phyloP scores from a whole-genome alignment of 345 rosid genomes.

The Orychophragmus violaceus region DNA sequence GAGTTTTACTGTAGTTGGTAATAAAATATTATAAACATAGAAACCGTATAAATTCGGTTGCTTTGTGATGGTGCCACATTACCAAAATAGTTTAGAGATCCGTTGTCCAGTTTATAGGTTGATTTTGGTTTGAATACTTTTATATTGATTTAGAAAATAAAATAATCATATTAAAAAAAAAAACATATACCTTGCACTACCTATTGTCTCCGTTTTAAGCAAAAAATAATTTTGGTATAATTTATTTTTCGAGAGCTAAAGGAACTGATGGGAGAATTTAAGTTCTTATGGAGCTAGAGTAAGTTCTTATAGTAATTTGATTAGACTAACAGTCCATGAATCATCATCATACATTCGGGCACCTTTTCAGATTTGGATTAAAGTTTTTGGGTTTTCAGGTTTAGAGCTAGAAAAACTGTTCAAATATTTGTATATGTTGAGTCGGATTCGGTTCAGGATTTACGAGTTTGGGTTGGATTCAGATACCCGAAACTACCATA shows the following conservation, averaged over 20 bases:
- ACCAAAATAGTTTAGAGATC: neutral
- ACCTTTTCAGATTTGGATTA: too few relatives aligned
- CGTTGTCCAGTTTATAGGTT: conserved; percentile 1
- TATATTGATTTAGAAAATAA: neutral
- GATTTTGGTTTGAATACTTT: conserved; percentile 13
- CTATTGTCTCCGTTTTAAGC: neutral
- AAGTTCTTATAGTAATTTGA: neutral
- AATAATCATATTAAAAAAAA: neutral
- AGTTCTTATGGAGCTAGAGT: neutral
- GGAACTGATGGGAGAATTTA: neutral
- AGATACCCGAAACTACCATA: too few relatives aligned
- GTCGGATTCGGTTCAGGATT: too few relatives aligned
- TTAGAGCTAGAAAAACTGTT: too few relatives aligned
- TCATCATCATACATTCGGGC: too few relatives aligned
- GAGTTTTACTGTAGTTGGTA: too few relatives aligned
- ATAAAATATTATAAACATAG: neutral
- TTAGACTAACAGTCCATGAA: conserved; percentile 9
- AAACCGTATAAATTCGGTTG: neutral
- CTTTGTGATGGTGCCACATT: neutral
- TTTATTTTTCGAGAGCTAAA: neutral
- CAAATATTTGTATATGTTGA: too few relatives aligned
- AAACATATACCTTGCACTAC: neutral
- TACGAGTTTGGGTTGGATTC: too few relatives aligned
- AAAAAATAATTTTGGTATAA: neutral
- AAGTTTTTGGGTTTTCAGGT: too few relatives aligned